Evolutionary conservation across 371 early-diverging fungal genomes (phyloP).

Genomic region (Rhizoclosmatium hyalinum): DNA sequence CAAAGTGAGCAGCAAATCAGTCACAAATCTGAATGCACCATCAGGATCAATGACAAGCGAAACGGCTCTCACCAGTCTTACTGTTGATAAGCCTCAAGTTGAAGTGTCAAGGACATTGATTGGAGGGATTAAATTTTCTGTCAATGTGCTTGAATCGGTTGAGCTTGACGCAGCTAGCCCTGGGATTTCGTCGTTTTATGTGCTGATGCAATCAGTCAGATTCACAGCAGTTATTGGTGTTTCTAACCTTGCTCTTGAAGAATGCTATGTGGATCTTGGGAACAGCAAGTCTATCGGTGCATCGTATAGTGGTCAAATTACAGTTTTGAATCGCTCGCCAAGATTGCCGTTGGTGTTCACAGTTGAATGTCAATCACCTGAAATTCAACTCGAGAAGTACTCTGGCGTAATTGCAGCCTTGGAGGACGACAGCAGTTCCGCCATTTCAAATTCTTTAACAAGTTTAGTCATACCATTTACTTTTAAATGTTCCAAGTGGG

Average conservation of each 20-base stretch:
- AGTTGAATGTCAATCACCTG: slow-evolving; percentile 43
- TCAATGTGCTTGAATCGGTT: slow-evolving; percentile 12
- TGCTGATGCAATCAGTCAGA: slow-evolving; percentile 75
- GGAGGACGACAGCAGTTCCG: slow-evolving; percentile 17
- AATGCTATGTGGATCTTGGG: slow-evolving; percentile 52
- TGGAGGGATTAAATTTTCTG: slow-evolving; percentile 81
- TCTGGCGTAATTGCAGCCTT: slow-evolving; percentile 20
- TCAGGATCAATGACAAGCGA: slow-evolving; percentile 52
- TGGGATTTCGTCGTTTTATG: slow-evolving; percentile 19
- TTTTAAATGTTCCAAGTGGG: slow-evolving; percentile 64
- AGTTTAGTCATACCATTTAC: slow-evolving; percentile 59
- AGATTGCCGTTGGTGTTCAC: slow-evolving; percentile 47
- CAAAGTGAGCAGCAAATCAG: slow-evolving; percentile 25
- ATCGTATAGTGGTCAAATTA: slow-evolving; percentile 34
- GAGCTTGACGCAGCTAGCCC: background rate
- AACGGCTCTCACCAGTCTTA: slow-evolving; percentile 26
- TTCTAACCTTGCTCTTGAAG: slow-evolving; percentile 74
- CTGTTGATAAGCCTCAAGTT: slow-evolving; percentile 1
- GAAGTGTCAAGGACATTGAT: slow-evolving; percentile 67
- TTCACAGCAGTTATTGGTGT: slow-evolving; percentile 84
- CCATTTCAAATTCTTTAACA: background rate
- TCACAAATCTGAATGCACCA: slow-evolving; percentile 18
- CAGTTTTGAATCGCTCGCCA: slow-evolving; percentile 44
- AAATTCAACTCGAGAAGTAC: slow-evolving; percentile 1
- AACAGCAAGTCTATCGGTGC: slow-evolving; percentile 2